Evolutionary conservation across 495 filamentous ascomycete genomes (phyloP), one percentile per base, ranked within the genome.

Genomic region (Annulohypoxylon nitens): DNA sequence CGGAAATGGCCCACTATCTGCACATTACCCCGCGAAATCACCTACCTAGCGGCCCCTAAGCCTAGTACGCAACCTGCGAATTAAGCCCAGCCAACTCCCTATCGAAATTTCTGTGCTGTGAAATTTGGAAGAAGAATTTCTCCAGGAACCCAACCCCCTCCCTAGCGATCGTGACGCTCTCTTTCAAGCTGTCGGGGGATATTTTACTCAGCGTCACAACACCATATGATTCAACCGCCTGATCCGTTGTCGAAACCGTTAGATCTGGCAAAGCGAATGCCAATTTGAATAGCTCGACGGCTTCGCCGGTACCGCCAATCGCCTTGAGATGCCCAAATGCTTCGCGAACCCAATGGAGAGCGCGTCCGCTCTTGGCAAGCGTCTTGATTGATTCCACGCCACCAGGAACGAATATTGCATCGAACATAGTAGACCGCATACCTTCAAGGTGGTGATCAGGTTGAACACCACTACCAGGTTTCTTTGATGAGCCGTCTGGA

Each of bases 361-460:
- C 93, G 20, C 93, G 88, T 4, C 94, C 94, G 63, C 88, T 93
- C 81, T 90, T 89, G 39, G 86, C 79, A 4, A 97, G 85, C 1
- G 85, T 85, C 53, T 80, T 75, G 18, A 85, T 68, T 11, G 92
- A 85, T 62, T 93, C 84, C 0, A 85, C 83, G 0, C 93, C 93
- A 16, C 93, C 92, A 16, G 93, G 93, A 18, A 97, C 84, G 76
- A 94, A 95, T 33, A 93, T 77, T 1, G 93, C 90, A 76, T 97
- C 95, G 71, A 97, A 95, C 82, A 97, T 88, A 3, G 93, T 97
- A 3, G 90, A 93, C 41, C 93, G 90, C 89, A 91, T 89, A 4
- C 91, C 93, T 59, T 93, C 89, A 67, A 96, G 88, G 75, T 95
- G 91, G 75, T 97, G 93, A 70, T 96, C 92, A 0, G 95, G 89